Evolutionary conservation across 148 eudicot genomes (phyloP), one percentile per base, ranked within the genome.

Genomic region (Amaranthus hypochondriacus): DNA sequence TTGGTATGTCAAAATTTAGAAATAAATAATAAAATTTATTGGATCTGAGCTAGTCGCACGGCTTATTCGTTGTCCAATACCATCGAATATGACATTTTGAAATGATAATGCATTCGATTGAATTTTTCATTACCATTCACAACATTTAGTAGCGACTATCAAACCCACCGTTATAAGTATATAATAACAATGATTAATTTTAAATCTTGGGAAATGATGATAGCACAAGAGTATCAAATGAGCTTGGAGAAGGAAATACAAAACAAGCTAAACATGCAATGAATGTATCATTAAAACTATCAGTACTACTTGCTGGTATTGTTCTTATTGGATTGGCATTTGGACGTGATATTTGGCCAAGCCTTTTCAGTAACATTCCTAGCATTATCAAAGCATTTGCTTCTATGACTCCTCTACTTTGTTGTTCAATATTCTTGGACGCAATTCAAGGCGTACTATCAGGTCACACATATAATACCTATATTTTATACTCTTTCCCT

Each of bases 171-270:
- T 28, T 28, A 28, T 28, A 28, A 28, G 1, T 2, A 28, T 28
- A 28, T 28, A 1, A 28, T 28, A 28, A 28, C 39, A 28, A 28
- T 28, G 39, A 28, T 28, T 7, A 2, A 69, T 44, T 7, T 14
- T 70, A 9, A 44, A 55, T 39, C 3, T 65, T 49, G 5, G 28
- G 0, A 39, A 42, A 28, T 75, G 4, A 39, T 49, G 55, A 61
- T 83, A 93, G 98, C 81, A 90, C 98, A 11, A 85, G 96, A 81
- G 92, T 93, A 53, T 89, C 96, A 7, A 93, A 93, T 71, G 98
- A 90, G 81, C 85, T 93, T 18, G 98, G 98, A 76, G 89, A 90
- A 3, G 89, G 90, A 5, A 76, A 85, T 59, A 73, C 84, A 15
- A 79, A 75, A 14, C 66, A 75, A 68, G 98, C 96, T 5, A 93